Evolutionary conservation across 306 rosid species (phyloP).

Genomic region (Fragaria iinumae): DNA sequence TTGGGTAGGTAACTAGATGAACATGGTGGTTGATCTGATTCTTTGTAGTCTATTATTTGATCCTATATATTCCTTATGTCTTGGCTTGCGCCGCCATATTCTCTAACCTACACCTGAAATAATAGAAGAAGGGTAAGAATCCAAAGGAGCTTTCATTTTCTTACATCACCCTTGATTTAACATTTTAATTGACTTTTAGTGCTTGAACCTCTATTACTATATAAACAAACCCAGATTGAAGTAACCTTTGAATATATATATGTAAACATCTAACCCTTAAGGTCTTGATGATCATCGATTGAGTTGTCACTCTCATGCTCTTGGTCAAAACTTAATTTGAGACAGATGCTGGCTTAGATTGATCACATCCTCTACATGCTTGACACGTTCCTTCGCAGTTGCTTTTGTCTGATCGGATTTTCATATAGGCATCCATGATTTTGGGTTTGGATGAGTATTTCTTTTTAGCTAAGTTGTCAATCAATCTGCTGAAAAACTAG

Average conservation of each 20-base stretch:
- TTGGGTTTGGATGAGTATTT: constrained; percentile 6
- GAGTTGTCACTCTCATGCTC: constrained; percentile 2
- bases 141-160: constrained; percentile 15
- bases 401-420: background rate
- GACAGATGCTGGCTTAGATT: constrained; percentile 9
- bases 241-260: too few relatives aligned
- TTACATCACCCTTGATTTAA: constrained; percentile 26
- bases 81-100: constrained; percentile 53
- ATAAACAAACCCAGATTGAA: background rate
- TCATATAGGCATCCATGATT: background rate
- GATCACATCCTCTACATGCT: constrained; percentile 34
- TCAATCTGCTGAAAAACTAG: constrained; percentile 33
- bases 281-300: constrained; percentile 29
- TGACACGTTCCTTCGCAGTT: constrained; percentile 22
- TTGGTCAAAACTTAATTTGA: constrained; percentile 18
- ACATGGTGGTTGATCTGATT: constrained; percentile 20
- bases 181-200: constrained; percentile 18
- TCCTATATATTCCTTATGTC: constrained; percentile 11
- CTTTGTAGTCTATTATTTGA: constrained; percentile 14
- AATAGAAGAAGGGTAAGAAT: constrained; percentile 7
- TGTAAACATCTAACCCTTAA: background rate
- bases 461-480: constrained; percentile 34
- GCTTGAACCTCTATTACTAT: background rate
- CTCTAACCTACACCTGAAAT: constrained; percentile 13
- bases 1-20: constrained; percentile 1